These are phyloP conservation scores for Orobanche coerulescens DNA, from an alignment of 257 asterid species.

Conservation along the genomic window DNA sequence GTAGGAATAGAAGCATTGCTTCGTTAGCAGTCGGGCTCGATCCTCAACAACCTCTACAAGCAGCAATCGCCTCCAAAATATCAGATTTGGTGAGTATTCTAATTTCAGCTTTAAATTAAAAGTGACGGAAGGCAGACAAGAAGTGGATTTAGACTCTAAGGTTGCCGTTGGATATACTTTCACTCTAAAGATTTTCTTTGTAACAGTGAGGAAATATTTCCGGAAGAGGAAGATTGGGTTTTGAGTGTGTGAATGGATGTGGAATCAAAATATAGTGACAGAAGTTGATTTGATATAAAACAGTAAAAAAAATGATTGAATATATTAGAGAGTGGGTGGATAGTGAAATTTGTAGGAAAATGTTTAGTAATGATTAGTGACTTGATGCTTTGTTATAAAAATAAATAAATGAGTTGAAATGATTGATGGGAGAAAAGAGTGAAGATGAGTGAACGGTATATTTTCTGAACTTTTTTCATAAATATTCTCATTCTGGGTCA, in stretches of 20 bases:
- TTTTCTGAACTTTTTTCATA: too few relatives aligned
- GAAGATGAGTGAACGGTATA: too few relatives aligned
- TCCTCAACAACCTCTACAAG: conserved; percentile 78
- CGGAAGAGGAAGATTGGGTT: neutral
- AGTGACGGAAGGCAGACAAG: too few relatives aligned
- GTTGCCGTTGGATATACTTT: too few relatives aligned
- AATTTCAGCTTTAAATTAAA: neutral
- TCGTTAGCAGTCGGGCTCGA: conserved; percentile 58
- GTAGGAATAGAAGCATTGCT: conserved; percentile 42
- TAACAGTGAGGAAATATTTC: neutral
- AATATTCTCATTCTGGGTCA: too few relatives aligned
- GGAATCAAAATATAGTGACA: neutral
- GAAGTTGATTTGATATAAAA: neutral
- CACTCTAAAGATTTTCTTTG: too few relatives aligned
- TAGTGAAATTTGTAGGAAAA: too few relatives aligned
- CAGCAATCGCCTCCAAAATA: conserved; percentile 66
- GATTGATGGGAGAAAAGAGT: neutral
- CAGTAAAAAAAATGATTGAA: too few relatives aligned
- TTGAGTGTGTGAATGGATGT: neutral
- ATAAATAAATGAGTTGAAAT: neutral
- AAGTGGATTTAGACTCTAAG: too few relatives aligned
- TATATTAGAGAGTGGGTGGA: too few relatives aligned
- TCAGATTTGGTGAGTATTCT: conserved; percentile 63
- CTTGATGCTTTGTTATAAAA: neutral
- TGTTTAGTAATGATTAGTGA: neutral